Conservation (phyloP, 495 filamentous ascomycete species). For the Physcia stellaris region DNA sequence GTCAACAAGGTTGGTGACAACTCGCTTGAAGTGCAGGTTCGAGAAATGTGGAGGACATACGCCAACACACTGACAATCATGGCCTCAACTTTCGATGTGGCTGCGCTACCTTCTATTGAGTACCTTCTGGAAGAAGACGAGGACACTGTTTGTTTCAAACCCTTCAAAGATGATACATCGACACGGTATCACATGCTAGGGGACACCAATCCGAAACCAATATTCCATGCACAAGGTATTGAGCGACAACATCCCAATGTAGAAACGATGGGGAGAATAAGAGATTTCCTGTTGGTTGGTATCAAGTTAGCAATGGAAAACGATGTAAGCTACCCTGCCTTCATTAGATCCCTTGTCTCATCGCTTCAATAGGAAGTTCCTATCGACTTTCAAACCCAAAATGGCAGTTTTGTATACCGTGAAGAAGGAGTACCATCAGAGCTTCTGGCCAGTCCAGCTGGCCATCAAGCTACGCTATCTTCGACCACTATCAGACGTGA, state of each 20-base stretch:
- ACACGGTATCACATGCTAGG: constrained; percentile 32
- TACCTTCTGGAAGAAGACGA: constrained; percentile 71
- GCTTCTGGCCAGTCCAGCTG: constrained; percentile 30
- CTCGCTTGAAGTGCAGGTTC: constrained; percentile 42
- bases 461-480: constrained; percentile 25
- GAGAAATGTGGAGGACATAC: constrained; percentile 61
- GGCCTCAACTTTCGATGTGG: constrained; percentile 43
- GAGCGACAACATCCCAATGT: constrained; percentile 48
- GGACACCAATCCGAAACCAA: constrained; percentile 35
- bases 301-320: constrained; percentile 41
- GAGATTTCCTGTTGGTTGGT: constrained; percentile 54
- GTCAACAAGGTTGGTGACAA: constrained; percentile 39
- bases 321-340: constrained; percentile 30
- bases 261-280: constrained; percentile 59
- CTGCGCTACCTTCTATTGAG: constrained; percentile 39
- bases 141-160: constrained; percentile 60
- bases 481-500: constrained; percentile 30
- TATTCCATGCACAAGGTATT: constrained; percentile 38
- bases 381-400: constrained; percentile 30
- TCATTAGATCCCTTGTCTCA: too few relatives aligned
- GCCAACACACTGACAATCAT: constrained; percentile 52
- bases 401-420: constrained; percentile 39
- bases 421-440: constrained; percentile 40
- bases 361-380: constrained; percentile 35
- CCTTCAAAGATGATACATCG: constrained; percentile 40